Evolutionary conservation across 2,329 filamentous ascomycete species (phyloP), one percentile per base, ranked within the genome.

Genomic region (Dactylellina leptospora): DNA sequence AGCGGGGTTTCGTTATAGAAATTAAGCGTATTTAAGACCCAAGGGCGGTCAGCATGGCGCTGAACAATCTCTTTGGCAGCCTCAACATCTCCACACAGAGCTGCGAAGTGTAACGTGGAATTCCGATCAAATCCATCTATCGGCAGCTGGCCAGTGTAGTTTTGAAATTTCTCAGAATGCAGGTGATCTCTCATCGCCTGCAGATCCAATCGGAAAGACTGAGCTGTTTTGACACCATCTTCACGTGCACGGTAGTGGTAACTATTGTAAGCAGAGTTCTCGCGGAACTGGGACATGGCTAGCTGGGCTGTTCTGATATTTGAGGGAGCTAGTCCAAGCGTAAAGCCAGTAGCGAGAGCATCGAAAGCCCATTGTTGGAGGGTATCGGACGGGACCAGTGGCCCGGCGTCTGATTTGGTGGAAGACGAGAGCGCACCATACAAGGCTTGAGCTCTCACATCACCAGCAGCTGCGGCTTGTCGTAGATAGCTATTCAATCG

Each of bases 321-420:
- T 22, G 58, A 47, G 3, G 36, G 33, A 5, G 36, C n/a, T 2
- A 44, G 8, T 10, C 22, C 38, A 4, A 71, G 25, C 0, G 58
- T 59, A 30, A 71, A 71, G 0, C 66, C 66, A 20, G 66, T 71
- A 25, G 66, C 58, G 4, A 63, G 30, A 22, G 66, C 66, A 42
- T 71, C 58, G 16, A 63, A 71, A 13, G 30, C 33, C 66, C 66
- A 71, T 20, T 71, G 66, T n/a, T 71, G 66, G 1, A 58, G 38
- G 3, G 66, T 71, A 45, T 71, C 66, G 1, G 64, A 47, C 2
- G 64, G 64, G 2, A 70, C 56, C 2, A 11, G 5, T 3, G 40
- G 22, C 3, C 23, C 13, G 16, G 30, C 27, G 1, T 1, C 30
- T 27, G 27, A 48, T 33, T 38, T 18, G 4, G 50, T 44, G 1